Evolutionary conservation across 148 eudicot species (phyloP).

Genomic region (Cornus kousa): DNA sequence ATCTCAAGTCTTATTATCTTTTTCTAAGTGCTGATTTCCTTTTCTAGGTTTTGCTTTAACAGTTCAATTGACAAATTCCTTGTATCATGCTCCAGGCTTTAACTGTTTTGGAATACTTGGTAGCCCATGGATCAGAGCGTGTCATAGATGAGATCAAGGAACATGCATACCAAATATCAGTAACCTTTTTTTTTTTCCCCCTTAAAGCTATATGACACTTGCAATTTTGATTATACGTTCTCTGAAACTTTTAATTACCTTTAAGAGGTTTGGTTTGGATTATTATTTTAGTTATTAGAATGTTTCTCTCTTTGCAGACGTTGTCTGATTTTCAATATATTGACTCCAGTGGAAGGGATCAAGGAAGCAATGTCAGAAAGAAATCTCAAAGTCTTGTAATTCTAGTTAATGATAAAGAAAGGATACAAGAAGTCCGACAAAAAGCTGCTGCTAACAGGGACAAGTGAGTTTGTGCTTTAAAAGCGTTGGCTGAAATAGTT

Average conservation of each 20-base stretch:
- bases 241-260: not conserved
- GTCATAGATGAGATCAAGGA: slow-evolving; percentile 93
- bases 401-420: slow-evolving; percentile 91
- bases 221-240: not conserved
- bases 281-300: slow-evolving; percentile 9
- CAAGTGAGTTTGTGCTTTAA: slow-evolving; percentile 55
- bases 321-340: slow-evolving; percentile 91
- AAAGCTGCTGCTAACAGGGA: slow-evolving; percentile 94
- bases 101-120: slow-evolving; percentile 90
- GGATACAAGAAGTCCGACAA: slow-evolving; percentile 88
- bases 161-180: slow-evolving; percentile 92
- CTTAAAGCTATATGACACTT: slow-evolving; percentile 4
- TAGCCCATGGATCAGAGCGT: slow-evolving; percentile 95
- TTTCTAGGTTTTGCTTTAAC: not conserved
- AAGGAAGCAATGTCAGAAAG: slow-evolving; percentile 87
- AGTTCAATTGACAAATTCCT: slow-evolving; percentile 4
- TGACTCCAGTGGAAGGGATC: slow-evolving; percentile 92
- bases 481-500: not conserved
- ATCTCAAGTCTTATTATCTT: too few relatives aligned
- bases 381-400: slow-evolving; percentile 91
- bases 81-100: slow-evolving; percentile 56
- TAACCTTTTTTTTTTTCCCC: slow-evolving; percentile 22
- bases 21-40: not conserved
- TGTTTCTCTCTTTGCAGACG: slow-evolving; percentile 47
- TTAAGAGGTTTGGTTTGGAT: slow-evolving; percentile 10